These are phyloP conservation scores for Plasmodium yoelii DNA, from an alignment of 169 alveolate species.

Conservation along the genomic window DNA sequence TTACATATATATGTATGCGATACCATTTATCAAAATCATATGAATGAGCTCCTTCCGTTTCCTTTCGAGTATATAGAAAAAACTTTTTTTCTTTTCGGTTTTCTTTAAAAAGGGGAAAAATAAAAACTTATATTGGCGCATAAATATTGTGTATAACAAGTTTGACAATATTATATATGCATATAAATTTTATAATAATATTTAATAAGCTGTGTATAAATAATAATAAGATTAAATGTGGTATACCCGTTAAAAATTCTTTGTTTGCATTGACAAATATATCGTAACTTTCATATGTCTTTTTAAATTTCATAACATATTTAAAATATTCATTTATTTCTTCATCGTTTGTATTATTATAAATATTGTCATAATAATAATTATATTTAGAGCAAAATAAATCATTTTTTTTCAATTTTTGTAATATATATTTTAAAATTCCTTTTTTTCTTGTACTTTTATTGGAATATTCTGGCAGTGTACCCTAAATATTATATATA, in stretches of 20 bases:
- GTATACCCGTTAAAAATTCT: conserved; percentile 28
- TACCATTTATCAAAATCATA: conserved; percentile 74
- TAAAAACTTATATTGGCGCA: not conserved
- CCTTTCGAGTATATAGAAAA: conserved; percentile 62
- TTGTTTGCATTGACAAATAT: conserved; percentile 20
- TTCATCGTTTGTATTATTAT: conserved; percentile 40
- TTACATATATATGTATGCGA: not conserved
- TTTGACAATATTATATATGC: not conserved
- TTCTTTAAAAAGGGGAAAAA: conserved; percentile 3
- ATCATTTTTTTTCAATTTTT: conserved; percentile 29
- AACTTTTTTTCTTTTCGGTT: conserved; percentile 53
- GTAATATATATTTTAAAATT: conserved; percentile 24
- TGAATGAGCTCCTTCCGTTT: conserved; percentile 72
- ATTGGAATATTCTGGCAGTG: conserved; percentile 28
- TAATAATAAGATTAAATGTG: no score
- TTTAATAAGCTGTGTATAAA: no score
- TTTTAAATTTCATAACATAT: conserved; percentile 22
- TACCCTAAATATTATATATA: not conserved
- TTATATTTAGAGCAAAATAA: conserved; percentile 23
- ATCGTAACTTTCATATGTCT: conserved; percentile 24
- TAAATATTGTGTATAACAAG: not conserved
- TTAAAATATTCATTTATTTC: conserved; percentile 40
- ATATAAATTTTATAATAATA: no score
- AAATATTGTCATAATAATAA: conserved; percentile 54
- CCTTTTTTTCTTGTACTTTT: conserved; percentile 63